Evolutionary conservation across 1,284 basidiomycete species (phyloP).

Genomic region (Nidula niveotomentosa): DNA sequence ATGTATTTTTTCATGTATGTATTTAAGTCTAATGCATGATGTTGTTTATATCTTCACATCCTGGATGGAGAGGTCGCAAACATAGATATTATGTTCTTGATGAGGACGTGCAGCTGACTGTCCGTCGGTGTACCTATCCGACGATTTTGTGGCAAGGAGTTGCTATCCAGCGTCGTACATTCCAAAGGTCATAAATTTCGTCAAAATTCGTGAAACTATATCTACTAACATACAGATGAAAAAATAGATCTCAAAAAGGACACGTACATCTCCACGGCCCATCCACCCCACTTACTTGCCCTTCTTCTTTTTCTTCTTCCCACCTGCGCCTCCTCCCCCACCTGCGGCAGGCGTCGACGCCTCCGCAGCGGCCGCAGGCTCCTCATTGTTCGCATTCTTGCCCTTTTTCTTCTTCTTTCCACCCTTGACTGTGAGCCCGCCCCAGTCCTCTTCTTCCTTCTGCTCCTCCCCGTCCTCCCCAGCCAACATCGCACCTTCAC

Average conservation of each 20-base stretch:
- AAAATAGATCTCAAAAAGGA: no score
- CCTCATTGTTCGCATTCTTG: background rate
- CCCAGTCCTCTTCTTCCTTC: constrained; percentile 6
- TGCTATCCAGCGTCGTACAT: no score
- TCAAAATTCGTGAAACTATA: background rate
- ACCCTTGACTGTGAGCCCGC: constrained; percentile 8
- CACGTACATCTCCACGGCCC: background rate
- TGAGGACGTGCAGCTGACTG: no score
- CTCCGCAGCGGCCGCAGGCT: background rate
- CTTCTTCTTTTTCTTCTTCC: constrained; percentile 13
- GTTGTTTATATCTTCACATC: no score
- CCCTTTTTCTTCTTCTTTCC: constrained; percentile 14
- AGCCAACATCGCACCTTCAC: constrained; percentile 4
- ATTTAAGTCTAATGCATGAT: no score
- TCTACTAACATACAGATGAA: no score
- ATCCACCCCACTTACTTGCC: background rate
- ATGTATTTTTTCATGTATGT: no score
- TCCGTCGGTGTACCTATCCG: no score
- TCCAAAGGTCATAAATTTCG: no score
- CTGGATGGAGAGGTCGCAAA: no score
- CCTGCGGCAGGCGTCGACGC: background rate
- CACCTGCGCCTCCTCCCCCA: constrained; percentile 4
- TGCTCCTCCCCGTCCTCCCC: constrained; percentile 1
- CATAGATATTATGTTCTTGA: no score
- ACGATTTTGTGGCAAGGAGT: no score